Evolutionary conservation across 1,284 basidiomycete genomes (phyloP).

Genomic region (Ceratorhiza oryzae-sativae): DNA sequence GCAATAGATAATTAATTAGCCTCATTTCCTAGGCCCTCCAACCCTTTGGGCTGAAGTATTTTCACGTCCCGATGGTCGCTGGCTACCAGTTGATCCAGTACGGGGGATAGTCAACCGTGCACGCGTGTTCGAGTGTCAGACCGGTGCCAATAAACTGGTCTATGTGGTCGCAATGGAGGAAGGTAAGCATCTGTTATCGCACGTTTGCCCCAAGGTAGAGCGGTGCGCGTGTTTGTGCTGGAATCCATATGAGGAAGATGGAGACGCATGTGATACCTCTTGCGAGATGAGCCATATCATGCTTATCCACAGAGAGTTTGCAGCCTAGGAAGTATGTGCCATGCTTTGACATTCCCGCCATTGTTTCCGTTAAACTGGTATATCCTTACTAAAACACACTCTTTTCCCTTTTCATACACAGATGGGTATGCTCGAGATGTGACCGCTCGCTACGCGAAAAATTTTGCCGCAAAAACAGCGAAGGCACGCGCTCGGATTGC

Average conservation of each 20-base stretch:
- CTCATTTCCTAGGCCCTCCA: slow-evolving; percentile 64
- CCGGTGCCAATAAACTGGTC: slow-evolving; percentile 79
- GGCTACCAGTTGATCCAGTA: slow-evolving; percentile 93
- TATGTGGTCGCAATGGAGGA: slow-evolving; percentile 97
- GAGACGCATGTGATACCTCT: slow-evolving; percentile 1
- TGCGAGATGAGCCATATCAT: neutral
- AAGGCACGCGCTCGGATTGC: slow-evolving; percentile 71
- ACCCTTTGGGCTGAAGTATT: slow-evolving; percentile 99
- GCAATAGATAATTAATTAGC: neutral
- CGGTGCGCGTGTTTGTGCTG: slow-evolving; percentile 58
- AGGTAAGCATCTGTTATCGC: slow-evolving; percentile 62
- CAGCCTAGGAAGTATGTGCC: neutral
- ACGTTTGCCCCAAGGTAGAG: slow-evolving; percentile 16
- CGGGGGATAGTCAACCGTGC: slow-evolving; percentile 81
- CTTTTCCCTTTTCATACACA: slow-evolving; percentile 53
- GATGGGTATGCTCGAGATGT: slow-evolving; percentile 62
- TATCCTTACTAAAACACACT: neutral
- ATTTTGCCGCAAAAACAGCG: slow-evolving; percentile 82
- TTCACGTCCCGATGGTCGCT: slow-evolving; percentile 87
- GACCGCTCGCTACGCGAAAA: slow-evolving; percentile 68
- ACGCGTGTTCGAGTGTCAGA: slow-evolving; percentile 75
- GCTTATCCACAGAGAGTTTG: neutral
- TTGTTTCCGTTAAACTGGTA: neutral
- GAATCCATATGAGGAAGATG: neutral
- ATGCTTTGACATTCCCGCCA: neutral